Base-by-base conservation (phyloP, 2,329 filamentous ascomycete genomes). In the Cladophialophora yegresii region DNA sequence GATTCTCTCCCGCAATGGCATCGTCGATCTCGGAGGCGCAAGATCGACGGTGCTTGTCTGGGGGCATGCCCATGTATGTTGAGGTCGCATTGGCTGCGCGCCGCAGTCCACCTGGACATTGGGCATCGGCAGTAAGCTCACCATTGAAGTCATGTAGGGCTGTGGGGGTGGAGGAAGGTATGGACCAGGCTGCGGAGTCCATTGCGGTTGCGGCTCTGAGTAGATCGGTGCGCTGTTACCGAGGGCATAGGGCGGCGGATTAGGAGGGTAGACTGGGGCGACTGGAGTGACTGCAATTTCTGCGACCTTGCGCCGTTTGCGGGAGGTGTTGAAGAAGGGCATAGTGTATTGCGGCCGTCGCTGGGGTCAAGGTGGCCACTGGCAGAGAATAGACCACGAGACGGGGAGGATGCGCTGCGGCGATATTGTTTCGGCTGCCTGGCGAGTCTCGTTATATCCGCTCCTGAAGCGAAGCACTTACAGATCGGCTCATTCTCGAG, bases 1-100 rank as follows among this genome's bases (percentile, higher is more conserved):
- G 54, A 92, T 83, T 61, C 85, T 78, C 71, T 90, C 85, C 70
- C 61, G 63, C 56, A 68, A 49, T 23, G 50, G 56, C 16, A 58
- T 36, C 32, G 28, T 33, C n/a, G 58, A 16, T 58, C 43, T 50
- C 6, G 51, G 23, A 16, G 43, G 33, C 20, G 13, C 40, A 28
- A 33, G 51, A n/a, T 40, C 5, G n/a, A 55, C 36, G 54, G n/a
- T 7, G 22, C 26, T 26, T 5, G 60, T 6, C 12, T 58, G 28
- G 8, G 61, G 43, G 22, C 40, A 51, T n/a, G 62, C 57, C 59
- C 62, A 64, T 30, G 55, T 65, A 54, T 58, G 59, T 45, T 63
- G 65, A 26, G 58, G 43, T n/a, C 56, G 58, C 28, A 60, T 9
- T 40, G 58, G 54, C 43, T 10, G 20, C 13, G 30, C 23, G 7